phyloP scores from a whole-genome alignment of 441 rosid species.

The Erysimum pusillum region DNA sequence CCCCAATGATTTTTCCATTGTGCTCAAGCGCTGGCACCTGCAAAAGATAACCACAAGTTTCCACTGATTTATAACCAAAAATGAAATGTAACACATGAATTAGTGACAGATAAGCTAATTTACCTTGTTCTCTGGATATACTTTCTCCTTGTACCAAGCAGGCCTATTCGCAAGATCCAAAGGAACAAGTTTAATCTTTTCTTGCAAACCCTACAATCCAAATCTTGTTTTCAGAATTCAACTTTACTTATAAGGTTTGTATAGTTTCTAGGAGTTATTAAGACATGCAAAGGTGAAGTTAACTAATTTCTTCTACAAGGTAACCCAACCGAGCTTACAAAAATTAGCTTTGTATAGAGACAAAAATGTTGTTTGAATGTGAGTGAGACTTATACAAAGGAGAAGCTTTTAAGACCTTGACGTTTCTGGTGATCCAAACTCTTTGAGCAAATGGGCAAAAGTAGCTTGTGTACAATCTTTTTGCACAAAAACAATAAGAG shows the following conservation, averaged over 20 bases:
- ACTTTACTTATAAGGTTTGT: background rate
- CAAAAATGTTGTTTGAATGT: background rate
- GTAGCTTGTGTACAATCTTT: constrained; percentile 61
- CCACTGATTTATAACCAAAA: background rate
- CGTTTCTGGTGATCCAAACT: constrained; percentile 69
- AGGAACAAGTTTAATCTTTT: constrained; percentile 63
- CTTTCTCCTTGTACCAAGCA: constrained; percentile 69
- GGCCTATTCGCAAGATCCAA: constrained; percentile 58
- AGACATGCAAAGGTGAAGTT: background rate
- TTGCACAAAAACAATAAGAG: background rate
- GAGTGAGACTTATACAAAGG: constrained; percentile 3
- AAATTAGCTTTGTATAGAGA: too few species aligned
- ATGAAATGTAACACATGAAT: constrained; percentile 2
- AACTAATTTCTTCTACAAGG: background rate
- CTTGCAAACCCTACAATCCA: constrained; percentile 57
- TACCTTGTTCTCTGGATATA: constrained; percentile 61
- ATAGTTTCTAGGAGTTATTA: background rate
- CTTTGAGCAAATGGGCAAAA: constrained; percentile 67
- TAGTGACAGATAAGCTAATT: background rate
- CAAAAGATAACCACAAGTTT: constrained; percentile 2
- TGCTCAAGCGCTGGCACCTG: constrained; percentile 92
- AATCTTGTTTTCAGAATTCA: background rate
- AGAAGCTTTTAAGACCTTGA: constrained; percentile 50
- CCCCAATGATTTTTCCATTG: constrained; percentile 84
- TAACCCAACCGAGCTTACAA: too few species aligned